These are phyloP conservation scores for Staphylotrichum tortipilum DNA, from an alignment of 495 filamentous ascomycete species.

Conservation along the genomic window DNA sequence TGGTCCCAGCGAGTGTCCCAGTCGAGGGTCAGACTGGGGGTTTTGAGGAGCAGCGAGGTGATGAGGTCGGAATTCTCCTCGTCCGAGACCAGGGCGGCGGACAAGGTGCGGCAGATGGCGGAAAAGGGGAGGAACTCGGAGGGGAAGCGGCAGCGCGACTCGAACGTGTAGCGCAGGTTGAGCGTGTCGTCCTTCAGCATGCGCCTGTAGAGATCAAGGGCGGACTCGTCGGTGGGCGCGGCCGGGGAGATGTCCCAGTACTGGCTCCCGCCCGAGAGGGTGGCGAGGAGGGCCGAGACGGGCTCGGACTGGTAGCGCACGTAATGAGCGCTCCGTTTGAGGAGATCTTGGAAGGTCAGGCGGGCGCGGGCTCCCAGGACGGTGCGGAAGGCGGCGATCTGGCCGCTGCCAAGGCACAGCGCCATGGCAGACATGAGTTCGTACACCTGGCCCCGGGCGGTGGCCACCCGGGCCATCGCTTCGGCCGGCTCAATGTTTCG, in stretches of 20 bases:
- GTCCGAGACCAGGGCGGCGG: slow-evolving; percentile 31
- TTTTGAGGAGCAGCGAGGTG: slow-evolving; percentile 48
- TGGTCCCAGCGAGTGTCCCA: slow-evolving; percentile 44
- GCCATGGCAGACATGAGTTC: slow-evolving; percentile 54
- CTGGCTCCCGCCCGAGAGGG: slow-evolving; percentile 46
- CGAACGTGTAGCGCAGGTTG: slow-evolving; percentile 47
- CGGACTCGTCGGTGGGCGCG: slow-evolving; percentile 22
- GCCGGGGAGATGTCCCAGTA: slow-evolving; percentile 45
- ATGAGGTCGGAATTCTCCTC: slow-evolving; percentile 44
- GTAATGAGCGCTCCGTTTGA: slow-evolving; percentile 47
- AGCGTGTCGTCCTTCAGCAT: slow-evolving; percentile 50
- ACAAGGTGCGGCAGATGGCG: slow-evolving; percentile 33
- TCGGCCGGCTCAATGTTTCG: slow-evolving; percentile 31
- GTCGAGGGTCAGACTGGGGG: slow-evolving; percentile 63
- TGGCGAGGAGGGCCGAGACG: slow-evolving; percentile 50
- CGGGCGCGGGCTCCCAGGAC: slow-evolving; percentile 47
- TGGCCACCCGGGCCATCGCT: slow-evolving; percentile 39
- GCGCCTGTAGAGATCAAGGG: slow-evolving; percentile 38
- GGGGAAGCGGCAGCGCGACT: slow-evolving; percentile 69
- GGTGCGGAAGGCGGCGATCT: slow-evolving; percentile 37
- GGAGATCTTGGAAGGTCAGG: slow-evolving; percentile 52
- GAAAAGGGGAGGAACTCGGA: slow-evolving; percentile 80
- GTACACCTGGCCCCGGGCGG: slow-evolving; percentile 50
- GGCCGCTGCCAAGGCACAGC: slow-evolving; percentile 35
- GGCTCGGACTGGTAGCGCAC: slow-evolving; percentile 61